Evolutionary conservation across 2,329 filamentous ascomycete species (phyloP).

Genomic region (Sporothrix protearum): DNA sequence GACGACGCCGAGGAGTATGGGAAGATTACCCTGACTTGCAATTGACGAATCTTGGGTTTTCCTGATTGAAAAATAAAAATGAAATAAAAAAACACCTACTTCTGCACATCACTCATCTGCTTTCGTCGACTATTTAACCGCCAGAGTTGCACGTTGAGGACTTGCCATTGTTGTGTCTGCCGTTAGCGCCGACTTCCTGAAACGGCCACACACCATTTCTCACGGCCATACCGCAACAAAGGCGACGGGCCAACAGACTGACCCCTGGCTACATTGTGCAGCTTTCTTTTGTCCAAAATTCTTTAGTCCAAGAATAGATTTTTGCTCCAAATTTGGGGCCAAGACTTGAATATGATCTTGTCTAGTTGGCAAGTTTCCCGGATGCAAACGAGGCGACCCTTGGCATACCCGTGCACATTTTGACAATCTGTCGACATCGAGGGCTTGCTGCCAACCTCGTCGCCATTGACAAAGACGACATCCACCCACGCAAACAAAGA

Average conservation of each 20-base stretch:
- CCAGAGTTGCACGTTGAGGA: neutral
- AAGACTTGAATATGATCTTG: neutral
- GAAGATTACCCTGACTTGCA: neutral
- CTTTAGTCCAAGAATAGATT: too few relatives aligned
- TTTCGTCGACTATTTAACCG: neutral
- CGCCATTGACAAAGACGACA: neutral
- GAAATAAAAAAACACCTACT: neutral
- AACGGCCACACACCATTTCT: neutral
- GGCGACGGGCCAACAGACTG: neutral
- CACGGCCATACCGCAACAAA: neutral
- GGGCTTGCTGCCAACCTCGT: neutral
- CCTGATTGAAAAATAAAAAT: too few relatives aligned
- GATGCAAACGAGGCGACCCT: neutral
- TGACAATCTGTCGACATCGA: neutral
- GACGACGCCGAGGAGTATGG: neutral
- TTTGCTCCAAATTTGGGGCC: too few relatives aligned
- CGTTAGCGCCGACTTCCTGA: neutral
- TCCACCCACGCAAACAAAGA: neutral
- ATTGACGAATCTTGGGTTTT: too few relatives aligned
- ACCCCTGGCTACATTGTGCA: neutral
- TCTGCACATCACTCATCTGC: neutral
- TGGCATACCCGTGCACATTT: neutral
- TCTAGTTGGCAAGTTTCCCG: too few relatives aligned
- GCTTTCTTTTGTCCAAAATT: too few relatives aligned
- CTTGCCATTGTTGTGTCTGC: neutral